phyloP scores from a whole-genome alignment of 2,329 filamentous ascomycete species.

The Fusarium sp. region DNA sequence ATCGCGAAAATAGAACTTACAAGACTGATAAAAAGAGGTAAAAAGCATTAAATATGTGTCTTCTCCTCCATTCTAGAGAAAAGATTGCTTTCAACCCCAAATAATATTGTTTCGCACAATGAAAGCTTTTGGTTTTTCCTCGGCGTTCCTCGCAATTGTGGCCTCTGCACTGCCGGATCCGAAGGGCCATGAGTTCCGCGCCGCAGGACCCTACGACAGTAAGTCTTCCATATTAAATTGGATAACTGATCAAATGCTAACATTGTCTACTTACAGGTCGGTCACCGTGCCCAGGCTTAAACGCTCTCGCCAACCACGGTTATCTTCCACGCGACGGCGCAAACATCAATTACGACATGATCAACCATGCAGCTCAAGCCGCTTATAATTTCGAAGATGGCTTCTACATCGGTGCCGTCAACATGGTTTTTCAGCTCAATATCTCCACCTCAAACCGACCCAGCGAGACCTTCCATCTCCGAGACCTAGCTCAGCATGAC shows the following conservation, averaged over 20 bases:
- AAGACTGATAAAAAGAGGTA: not conserved
- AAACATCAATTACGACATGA: not conserved
- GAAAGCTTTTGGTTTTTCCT: not conserved
- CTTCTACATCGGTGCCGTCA: not conserved
- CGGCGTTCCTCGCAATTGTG: not conserved
- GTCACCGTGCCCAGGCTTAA: not conserved
- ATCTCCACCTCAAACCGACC: not conserved
- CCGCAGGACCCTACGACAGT: not conserved
- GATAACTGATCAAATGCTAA: not conserved
- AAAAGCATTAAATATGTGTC: not conserved
- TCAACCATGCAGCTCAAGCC: not conserved
- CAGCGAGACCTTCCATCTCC: not conserved
- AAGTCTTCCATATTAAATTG: too few species aligned
- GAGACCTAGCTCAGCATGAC: not conserved
- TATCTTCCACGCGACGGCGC: not conserved
- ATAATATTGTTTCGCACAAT: not conserved
- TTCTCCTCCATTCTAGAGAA: not conserved
- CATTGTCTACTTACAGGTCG: not conserved
- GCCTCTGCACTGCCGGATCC: not conserved
- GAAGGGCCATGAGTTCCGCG: not conserved
- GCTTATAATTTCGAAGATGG: not conserved
- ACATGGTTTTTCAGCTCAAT: not conserved
- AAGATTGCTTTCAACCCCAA: accelerated
- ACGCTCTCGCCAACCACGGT: not conserved
- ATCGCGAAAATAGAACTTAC: not conserved